Evolutionary conservation across 495 filamentous ascomycete species (phyloP).

Genomic region (Chaetomium fimeti): DNA sequence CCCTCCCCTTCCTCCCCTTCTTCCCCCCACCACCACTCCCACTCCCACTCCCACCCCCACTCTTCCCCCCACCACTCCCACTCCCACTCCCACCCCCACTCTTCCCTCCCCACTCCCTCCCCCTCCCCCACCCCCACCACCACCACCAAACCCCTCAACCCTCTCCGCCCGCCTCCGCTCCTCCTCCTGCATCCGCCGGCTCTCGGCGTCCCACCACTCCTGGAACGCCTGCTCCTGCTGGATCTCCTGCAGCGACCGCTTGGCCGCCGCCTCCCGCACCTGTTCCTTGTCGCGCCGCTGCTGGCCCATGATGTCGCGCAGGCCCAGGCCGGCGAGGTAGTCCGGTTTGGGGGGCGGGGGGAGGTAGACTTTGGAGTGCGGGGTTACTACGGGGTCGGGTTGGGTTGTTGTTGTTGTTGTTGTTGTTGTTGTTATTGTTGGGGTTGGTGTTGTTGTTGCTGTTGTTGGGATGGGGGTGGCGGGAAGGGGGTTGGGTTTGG

Average conservation of each 20-base stretch:
- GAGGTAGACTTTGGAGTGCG: slow-evolving; percentile 54
- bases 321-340: slow-evolving; percentile 62
- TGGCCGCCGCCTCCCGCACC: slow-evolving; percentile 74
- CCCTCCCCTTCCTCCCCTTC: background rate
- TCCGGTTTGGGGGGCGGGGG: slow-evolving; percentile 48
- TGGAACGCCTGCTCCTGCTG: slow-evolving; percentile 96
- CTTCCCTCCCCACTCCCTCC: background rate
- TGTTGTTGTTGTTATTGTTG: slow-evolving; percentile 9
- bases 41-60: slow-evolving; percentile 6
- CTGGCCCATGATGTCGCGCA: slow-evolving; percentile 85
- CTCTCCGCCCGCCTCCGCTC: too few relatives aligned
- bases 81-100: background rate
- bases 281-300: slow-evolving; percentile 82
- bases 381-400: slow-evolving; percentile 21
- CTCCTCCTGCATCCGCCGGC: slow-evolving; percentile 62
- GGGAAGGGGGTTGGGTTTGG: background rate
- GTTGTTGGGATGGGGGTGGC: slow-evolving; percentile 9
- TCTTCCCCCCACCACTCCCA: slow-evolving; percentile 3
- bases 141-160: too few relatives aligned
- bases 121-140: slow-evolving; percentile 33
- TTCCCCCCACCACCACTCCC: slow-evolving; percentile 8
- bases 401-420: slow-evolving; percentile 10
- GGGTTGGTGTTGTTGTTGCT: slow-evolving; percentile 5
- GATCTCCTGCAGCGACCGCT: slow-evolving; percentile 86
- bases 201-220: slow-evolving; percentile 97